phyloP scores from a whole-genome alignment of 2,329 filamentous ascomycete species.

The Ceratocystis alfenasii region DNA sequence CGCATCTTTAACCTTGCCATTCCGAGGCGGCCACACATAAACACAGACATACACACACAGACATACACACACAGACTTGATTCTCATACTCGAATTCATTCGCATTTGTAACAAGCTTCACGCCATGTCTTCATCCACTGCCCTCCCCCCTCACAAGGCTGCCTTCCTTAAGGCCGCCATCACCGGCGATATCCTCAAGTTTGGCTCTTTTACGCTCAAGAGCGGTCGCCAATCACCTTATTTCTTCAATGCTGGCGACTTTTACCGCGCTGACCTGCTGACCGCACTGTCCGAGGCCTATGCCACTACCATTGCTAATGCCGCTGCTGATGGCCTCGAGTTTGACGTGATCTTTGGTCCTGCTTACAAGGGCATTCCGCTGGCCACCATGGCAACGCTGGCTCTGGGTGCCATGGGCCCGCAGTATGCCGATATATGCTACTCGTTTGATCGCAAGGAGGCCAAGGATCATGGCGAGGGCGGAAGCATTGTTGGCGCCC shows the following conservation, averaged over 20 bases:
- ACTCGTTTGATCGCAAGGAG: slow-evolving; percentile 93
- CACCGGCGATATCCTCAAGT: slow-evolving; percentile 58
- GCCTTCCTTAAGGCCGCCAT: slow-evolving; percentile 61
- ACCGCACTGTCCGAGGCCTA: slow-evolving; percentile 70
- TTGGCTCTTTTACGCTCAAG: slow-evolving; percentile 81
- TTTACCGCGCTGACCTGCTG: slow-evolving; percentile 70
- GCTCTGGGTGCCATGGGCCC: slow-evolving; percentile 60
- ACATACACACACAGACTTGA: not conserved
- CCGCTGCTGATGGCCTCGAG: slow-evolving; percentile 34
- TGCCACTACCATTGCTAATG: slow-evolving; percentile 50
- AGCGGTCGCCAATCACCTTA: slow-evolving; percentile 85
- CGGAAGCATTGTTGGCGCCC: slow-evolving; percentile 79
- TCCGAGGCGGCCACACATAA: not conserved
- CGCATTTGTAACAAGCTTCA: slow-evolving; percentile 12
- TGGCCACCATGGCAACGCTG: slow-evolving; percentile 65
- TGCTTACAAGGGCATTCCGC: slow-evolving; percentile 92
- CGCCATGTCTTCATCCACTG: slow-evolving; percentile 25
- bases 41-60: not conserved
- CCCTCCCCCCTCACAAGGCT: slow-evolving; percentile 54
- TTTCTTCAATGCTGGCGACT: slow-evolving; percentile 93
- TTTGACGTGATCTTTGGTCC: slow-evolving; percentile 88
- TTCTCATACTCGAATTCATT: not conserved
- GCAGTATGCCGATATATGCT: slow-evolving; percentile 59
- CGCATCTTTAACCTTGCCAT: not conserved
- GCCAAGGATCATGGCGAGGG: slow-evolving; percentile 93